Conservation (phyloP, 2,329 filamentous ascomycete species). For the Penicillium decumbens region DNA sequence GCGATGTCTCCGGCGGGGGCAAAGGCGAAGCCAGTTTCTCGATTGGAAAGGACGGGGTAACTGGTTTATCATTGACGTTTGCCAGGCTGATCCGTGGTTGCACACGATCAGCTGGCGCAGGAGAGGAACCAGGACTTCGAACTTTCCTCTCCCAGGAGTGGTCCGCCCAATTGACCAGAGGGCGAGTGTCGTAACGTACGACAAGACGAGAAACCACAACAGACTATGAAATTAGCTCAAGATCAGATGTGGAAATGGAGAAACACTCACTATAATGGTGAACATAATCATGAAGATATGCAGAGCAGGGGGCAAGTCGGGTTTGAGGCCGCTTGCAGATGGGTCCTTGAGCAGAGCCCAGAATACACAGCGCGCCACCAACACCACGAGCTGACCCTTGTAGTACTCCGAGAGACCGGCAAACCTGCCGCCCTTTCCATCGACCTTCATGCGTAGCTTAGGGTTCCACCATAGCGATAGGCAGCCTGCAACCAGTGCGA, state of each 20-base stretch:
- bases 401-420: slow-evolving; percentile 45
- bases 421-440: slow-evolving; percentile 40
- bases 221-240: slow-evolving; percentile 31
- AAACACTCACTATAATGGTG: slow-evolving; percentile 33
- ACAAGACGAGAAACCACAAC: slow-evolving; percentile 35
- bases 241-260: neutral
- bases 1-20: slow-evolving; percentile 18
- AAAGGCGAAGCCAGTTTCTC: slow-evolving; percentile 36
- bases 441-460: slow-evolving; percentile 42
- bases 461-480: slow-evolving; percentile 50
- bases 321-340: slow-evolving; percentile 31
- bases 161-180: slow-evolving; percentile 42
- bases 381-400: slow-evolving; percentile 43
- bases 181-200: slow-evolving; percentile 39
- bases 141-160: slow-evolving; percentile 29
- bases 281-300: slow-evolving; percentile 41
- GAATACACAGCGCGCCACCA: slow-evolving; percentile 42
- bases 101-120: slow-evolving; percentile 14
- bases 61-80: slow-evolving; percentile 11
- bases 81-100: slow-evolving; percentile 15
- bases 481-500: slow-evolving; percentile 41
- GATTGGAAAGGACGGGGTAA: slow-evolving; percentile 37
- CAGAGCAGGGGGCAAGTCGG: slow-evolving; percentile 30
- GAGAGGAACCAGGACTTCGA: slow-evolving; percentile 18
- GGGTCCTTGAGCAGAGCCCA: slow-evolving; percentile 44